phyloP scores from a whole-genome alignment of 2,329 filamentous ascomycete species.

The Calonectria crousiana region DNA sequence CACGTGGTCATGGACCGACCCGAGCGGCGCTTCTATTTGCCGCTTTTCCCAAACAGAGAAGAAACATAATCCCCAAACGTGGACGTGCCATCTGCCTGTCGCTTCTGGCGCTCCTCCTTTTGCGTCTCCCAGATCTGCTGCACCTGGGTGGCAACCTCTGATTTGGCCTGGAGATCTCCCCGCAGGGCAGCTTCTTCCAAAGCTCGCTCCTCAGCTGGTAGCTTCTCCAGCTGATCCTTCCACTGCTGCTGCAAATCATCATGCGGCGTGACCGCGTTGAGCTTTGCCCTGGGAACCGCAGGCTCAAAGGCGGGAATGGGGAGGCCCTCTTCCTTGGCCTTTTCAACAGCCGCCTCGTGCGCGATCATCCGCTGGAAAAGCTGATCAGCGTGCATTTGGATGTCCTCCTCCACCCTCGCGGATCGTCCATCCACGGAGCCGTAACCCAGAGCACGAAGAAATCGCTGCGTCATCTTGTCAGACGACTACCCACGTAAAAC shows the following conservation, averaged over 20 bases:
- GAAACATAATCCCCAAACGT: conserved; percentile 48
- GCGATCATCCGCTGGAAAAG: conserved; percentile 89
- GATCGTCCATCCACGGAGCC: conserved; percentile 75
- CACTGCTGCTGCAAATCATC: conserved; percentile 64
- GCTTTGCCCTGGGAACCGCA: conserved; percentile 57
- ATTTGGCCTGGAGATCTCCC: conserved; percentile 71
- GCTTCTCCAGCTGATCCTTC: conserved; percentile 67
- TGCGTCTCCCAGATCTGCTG: conserved; percentile 56
- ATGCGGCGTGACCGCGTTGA: conserved; percentile 46
- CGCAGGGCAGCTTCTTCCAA: conserved; percentile 74
- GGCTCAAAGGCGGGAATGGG: conserved; percentile 71
- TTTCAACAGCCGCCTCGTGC: conserved; percentile 81
- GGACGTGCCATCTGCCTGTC: conserved; percentile 47
- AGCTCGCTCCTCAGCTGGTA: conserved; percentile 68
- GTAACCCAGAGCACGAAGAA: conserved; percentile 92
- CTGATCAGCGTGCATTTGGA: conserved; percentile 95
- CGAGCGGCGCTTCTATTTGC: conserved; percentile 36
- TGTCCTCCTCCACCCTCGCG: conserved; percentile 80
- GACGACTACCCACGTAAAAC: neutral
- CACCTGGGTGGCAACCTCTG: conserved; percentile 71
- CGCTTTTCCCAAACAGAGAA: conserved; percentile 44
- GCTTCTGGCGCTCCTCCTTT: conserved; percentile 67
- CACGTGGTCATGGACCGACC: neutral
- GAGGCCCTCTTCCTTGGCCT: conserved; percentile 73
- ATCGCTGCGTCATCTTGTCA: conserved; percentile 68